phyloP scores from a whole-genome alignment of 1,139 yeast genomes.

The Pichiaceae sp. region DNA sequence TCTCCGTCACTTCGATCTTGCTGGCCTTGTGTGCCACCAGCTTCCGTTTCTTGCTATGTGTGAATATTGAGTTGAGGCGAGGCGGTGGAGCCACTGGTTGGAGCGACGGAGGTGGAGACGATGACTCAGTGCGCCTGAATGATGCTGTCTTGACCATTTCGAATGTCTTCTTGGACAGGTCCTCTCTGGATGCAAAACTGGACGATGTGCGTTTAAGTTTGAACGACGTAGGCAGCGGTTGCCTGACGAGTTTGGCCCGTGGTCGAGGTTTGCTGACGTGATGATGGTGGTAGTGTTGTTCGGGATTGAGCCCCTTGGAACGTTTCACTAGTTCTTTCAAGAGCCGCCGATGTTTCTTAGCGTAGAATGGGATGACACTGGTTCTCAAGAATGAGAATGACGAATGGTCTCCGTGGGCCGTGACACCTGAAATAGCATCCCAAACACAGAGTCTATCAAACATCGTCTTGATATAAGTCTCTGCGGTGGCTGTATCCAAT shows the following conservation, averaged over 20 bases:
- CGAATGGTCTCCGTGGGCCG: slow-evolving; percentile 18
- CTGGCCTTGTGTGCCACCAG: slow-evolving; percentile 3
- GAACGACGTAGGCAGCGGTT: slow-evolving; percentile 3
- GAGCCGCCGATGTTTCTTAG: slow-evolving; percentile 16
- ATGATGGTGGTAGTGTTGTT: background rate
- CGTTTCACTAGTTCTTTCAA: slow-evolving; percentile 18
- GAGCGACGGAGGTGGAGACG: background rate
- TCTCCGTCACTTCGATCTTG: slow-evolving; percentile 7
- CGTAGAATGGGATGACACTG: slow-evolving; percentile 22
- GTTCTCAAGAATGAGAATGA: slow-evolving; percentile 18
- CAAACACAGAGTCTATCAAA: slow-evolving; percentile 23
- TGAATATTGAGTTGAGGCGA: slow-evolving; percentile 8
- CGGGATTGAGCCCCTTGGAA: slow-evolving; percentile 20
- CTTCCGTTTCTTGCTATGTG: slow-evolving; percentile 11
- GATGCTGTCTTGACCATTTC: slow-evolving; percentile 21
- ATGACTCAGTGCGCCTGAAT: background rate
- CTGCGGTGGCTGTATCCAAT: slow-evolving; percentile 4
- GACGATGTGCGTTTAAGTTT: slow-evolving; percentile 19
- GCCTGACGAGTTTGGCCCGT: background rate
- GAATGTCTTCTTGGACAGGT: slow-evolving; percentile 22
- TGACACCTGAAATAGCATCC: slow-evolving; percentile 22
- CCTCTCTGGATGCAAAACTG: slow-evolving; percentile 13
- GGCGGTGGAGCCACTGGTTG: background rate
- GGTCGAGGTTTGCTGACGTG: background rate
- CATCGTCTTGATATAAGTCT: slow-evolving; percentile 11